Percentiles rank a stretch among this genome's conserved stretches.
Conservation (phyloP, 331 rosid genomes). For the Dryas integrifolia region DNA sequence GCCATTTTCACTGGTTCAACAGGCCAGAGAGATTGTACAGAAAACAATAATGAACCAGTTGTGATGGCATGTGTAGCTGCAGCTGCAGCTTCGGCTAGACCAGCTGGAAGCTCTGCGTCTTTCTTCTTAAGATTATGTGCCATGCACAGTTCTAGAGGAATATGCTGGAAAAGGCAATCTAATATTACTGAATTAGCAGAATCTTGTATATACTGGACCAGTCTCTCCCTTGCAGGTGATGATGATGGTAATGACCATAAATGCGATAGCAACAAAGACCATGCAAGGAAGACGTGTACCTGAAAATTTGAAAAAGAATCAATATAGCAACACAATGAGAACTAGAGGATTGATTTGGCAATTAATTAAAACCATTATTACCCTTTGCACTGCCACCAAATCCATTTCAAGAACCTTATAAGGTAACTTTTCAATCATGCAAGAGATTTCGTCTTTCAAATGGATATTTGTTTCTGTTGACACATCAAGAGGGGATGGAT, state of each 20-base stretch:
- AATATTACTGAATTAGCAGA: slow-evolving; percentile 63
- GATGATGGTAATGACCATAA: slow-evolving; percentile 73
- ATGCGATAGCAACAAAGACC: slow-evolving; percentile 87
- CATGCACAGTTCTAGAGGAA: slow-evolving; percentile 56
- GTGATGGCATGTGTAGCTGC: slow-evolving; percentile 70
- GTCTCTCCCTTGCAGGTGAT: slow-evolving; percentile 72
- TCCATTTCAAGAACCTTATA: slow-evolving; percentile 62
- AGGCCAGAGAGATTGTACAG: slow-evolving; percentile 80
- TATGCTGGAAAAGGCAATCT: slow-evolving; percentile 91
- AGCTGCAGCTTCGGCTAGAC: slow-evolving; percentile 56
- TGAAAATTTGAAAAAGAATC: slow-evolving; percentile 30
- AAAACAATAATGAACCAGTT: slow-evolving; percentile 61
- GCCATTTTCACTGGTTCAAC: slow-evolving; percentile 63
- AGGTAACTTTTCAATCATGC: slow-evolving; percentile 65
- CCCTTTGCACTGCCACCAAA: slow-evolving; percentile 62
- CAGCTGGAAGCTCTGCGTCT: slow-evolving; percentile 56
- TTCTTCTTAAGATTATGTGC: slow-evolving; percentile 66
- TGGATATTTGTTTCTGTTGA: slow-evolving; percentile 54
- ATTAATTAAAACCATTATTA: slow-evolving; percentile 36
- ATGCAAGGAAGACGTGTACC: slow-evolving; percentile 79
- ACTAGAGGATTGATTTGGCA: slow-evolving; percentile 8
- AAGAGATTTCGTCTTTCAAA: slow-evolving; percentile 69
- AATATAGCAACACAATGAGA: neutral
- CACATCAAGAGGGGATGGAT: slow-evolving; percentile 42
- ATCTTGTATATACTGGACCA: slow-evolving; percentile 82